These are phyloP conservation scores for Mucor indicus DNA, from an alignment of 371 early-diverging fungal species.

Conservation along the genomic window DNA sequence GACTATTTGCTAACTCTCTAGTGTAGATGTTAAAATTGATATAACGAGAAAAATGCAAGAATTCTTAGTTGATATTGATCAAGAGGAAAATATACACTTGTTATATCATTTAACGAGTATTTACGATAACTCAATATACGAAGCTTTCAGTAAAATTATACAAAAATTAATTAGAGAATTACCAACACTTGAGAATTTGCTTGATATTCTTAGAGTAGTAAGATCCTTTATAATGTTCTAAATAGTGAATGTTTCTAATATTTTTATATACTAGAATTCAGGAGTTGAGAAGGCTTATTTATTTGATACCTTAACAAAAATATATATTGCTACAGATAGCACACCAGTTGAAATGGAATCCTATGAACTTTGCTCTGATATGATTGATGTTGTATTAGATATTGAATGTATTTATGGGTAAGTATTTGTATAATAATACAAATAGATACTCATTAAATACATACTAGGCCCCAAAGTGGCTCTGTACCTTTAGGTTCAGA, in stretches of 20 bases:
- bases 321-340: constrained; percentile 93
- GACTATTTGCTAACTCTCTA: no score
- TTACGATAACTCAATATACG: constrained; percentile 93
- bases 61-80: constrained; percentile 74
- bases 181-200: constrained; percentile 86
- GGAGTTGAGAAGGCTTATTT: constrained; percentile 95
- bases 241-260: neutral
- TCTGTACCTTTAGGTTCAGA: neutral
- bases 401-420: constrained; percentile 80
- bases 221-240: constrained; percentile 3
- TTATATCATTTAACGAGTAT: constrained; percentile 90
- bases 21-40: constrained; percentile 85
- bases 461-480: constrained; percentile 14
- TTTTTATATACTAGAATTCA: constrained; percentile 64
- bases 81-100: constrained; percentile 76
- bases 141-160: constrained; percentile 93
- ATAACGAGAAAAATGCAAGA: constrained; percentile 88
- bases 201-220: constrained; percentile 92
- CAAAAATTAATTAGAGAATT: constrained; percentile 89
- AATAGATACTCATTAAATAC: neutral
- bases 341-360: constrained; percentile 92
- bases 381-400: constrained; percentile 93
- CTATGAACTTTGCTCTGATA: constrained; percentile 91
- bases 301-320: constrained; percentile 85
- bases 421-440: constrained; percentile 1